phyloP scores from a whole-genome alignment of 1,284 basidiomycete species.

The Cronartium quercuum region DNA sequence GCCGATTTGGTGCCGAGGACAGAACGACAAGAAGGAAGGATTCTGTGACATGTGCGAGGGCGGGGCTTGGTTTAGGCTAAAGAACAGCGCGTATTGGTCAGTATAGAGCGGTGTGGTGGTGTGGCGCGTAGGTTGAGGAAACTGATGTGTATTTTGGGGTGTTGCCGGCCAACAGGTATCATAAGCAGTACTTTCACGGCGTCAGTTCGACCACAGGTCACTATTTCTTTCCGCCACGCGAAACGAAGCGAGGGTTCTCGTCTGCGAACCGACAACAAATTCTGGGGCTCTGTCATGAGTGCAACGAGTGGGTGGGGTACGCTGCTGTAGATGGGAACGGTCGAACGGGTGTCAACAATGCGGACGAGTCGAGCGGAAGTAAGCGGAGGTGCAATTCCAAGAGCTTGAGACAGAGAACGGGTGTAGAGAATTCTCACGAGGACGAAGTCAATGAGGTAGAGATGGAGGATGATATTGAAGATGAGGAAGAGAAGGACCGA shows the following conservation, averaged over 20 bases:
- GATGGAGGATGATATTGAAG: background rate
- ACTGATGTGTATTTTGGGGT: background rate
- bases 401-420: background rate
- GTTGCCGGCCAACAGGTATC: background rate
- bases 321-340: slow-evolving; percentile 11
- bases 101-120: background rate
- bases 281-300: slow-evolving; percentile 29
- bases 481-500: background rate
- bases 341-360: background rate
- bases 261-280: slow-evolving; percentile 33
- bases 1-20: slow-evolving; percentile 36
- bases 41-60: slow-evolving; percentile 38
- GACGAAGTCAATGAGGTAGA: background rate
- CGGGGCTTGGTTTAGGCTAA: slow-evolving; percentile 34
- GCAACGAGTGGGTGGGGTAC: slow-evolving; percentile 31
- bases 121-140: too few species aligned
- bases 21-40: slow-evolving; percentile 38
- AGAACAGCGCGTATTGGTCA: slow-evolving; percentile 38
- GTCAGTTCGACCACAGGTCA: slow-evolving; percentile 37
- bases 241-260: slow-evolving; percentile 32
- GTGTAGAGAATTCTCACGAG: background rate
- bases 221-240: slow-evolving; percentile 33
- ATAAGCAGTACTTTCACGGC: slow-evolving; percentile 36
- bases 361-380: background rate
- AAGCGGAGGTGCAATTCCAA: background rate